Evolutionary conservation across 2,329 filamentous ascomycete species (phyloP).

Genomic region (Xylaria hypoxylon): DNA sequence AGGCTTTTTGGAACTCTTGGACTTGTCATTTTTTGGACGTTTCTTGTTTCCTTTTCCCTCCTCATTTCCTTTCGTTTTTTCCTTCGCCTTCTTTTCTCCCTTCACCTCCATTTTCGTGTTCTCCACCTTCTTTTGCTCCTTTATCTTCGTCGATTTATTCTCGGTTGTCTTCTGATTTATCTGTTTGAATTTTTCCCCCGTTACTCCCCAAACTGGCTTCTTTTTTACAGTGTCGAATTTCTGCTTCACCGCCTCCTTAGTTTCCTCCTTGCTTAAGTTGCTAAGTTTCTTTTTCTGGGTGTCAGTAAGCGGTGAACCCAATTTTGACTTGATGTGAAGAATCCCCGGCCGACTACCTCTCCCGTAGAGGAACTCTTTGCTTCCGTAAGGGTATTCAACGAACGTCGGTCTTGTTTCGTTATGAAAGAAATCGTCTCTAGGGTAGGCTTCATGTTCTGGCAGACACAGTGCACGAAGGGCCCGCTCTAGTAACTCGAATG

Average conservation of each 20-base stretch:
- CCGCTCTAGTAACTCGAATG: not conserved
- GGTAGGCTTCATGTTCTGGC: not conserved
- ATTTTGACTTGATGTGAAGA: conserved; percentile 3
- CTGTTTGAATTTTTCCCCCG: not conserved
- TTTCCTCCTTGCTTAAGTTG: not conserved
- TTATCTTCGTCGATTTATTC: not conserved
- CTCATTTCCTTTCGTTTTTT: not conserved
- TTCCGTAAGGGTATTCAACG: conserved; percentile 25
- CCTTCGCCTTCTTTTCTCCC: not conserved
- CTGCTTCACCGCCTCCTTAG: not conserved
- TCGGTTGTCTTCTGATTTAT: not conserved
- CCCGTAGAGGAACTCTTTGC: conserved; percentile 22
- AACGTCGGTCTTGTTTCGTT: conserved; percentile 24
- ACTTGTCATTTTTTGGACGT: not conserved
- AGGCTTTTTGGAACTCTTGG: conserved; percentile 1
- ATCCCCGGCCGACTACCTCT: conserved; percentile 15
- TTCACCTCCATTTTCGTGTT: not conserved
- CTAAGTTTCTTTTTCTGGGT: not conserved
- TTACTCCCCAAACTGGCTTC: not conserved
- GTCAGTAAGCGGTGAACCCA: conserved; percentile 9
- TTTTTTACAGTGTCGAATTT: not conserved
- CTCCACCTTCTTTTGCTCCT: not conserved
- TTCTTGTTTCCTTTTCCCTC: not conserved
- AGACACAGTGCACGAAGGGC: conserved; percentile 9
- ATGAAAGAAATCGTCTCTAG: conserved; percentile 10